phyloP scores from a whole-genome alignment of 2,329 filamentous ascomycete species.

The Sporothrix phasma region DNA sequence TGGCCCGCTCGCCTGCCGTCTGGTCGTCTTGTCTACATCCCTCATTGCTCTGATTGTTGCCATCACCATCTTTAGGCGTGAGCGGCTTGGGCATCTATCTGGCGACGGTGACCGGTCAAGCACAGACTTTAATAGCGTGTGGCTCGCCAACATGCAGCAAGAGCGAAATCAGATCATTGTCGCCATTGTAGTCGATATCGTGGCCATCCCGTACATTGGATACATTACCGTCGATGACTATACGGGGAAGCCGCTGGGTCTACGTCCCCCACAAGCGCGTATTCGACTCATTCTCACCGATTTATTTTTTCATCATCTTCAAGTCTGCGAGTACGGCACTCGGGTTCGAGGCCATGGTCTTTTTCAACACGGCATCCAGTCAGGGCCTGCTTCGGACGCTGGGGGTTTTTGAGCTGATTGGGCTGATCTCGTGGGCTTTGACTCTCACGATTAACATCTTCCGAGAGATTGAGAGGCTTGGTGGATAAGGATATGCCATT shows the following conservation, averaged over 20 bases:
- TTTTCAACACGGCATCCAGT: slow-evolving; percentile 14
- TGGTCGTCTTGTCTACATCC: slow-evolving; percentile 75
- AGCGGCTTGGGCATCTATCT: slow-evolving; percentile 27
- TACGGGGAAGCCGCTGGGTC: slow-evolving; percentile 80
- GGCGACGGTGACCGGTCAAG: slow-evolving; percentile 24
- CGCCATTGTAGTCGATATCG: slow-evolving; percentile 77
- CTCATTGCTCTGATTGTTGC: slow-evolving; percentile 71
- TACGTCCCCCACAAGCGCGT: slow-evolving; percentile 76
- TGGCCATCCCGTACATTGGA: slow-evolving; percentile 80
- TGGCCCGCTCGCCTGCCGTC: slow-evolving; percentile 72
- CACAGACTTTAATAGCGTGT: slow-evolving; percentile 21
- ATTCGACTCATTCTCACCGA: slow-evolving; percentile 84
- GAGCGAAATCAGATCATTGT: slow-evolving; percentile 74
- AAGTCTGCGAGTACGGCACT: slow-evolving; percentile 87
- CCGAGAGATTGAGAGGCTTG: slow-evolving; percentile 21
- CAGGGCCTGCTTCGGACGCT: slow-evolving; percentile 17
- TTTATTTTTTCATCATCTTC: slow-evolving; percentile 93
- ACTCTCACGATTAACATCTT: slow-evolving; percentile 22
- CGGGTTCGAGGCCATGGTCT: slow-evolving; percentile 30
- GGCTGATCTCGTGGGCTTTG: slow-evolving; percentile 21
- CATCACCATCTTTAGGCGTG: slow-evolving; percentile 58
- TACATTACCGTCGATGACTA: slow-evolving; percentile 98
- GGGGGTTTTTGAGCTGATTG: slow-evolving; percentile 21
- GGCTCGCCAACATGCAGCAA: slow-evolving; percentile 13
- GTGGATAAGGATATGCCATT: slow-evolving; percentile 7